These are phyloP conservation scores for Trichoderma afroharzianum DNA, from an alignment of 2,329 filamentous ascomycete genomes.

Conservation along the genomic window DNA sequence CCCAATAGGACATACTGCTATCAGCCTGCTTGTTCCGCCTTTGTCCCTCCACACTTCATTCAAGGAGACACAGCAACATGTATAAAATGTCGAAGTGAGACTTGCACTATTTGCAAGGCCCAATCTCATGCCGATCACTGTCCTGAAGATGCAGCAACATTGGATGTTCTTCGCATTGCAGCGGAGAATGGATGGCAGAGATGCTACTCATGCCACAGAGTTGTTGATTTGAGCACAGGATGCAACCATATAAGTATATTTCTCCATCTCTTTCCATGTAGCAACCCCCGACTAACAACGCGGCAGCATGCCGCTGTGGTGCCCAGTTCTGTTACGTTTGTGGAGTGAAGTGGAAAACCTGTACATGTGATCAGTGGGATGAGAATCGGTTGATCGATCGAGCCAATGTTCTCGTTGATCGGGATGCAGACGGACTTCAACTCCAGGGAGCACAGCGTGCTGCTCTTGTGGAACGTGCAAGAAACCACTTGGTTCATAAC, in stretches of 20 bases:
- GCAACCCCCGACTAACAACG: neutral
- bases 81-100: slow-evolving; percentile 37
- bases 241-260: neutral
- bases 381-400: neutral
- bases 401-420: neutral
- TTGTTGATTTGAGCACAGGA: neutral
- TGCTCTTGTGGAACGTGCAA: neutral
- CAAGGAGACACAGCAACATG: slow-evolving; percentile 38
- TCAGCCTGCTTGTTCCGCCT: slow-evolving; percentile 39
- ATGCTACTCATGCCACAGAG: neutral
- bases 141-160: slow-evolving; percentile 36
- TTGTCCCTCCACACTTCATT: slow-evolving; percentile 39
- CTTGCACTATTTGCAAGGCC: slow-evolving; percentile 50
- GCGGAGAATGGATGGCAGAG: neutral
- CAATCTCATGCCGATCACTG: slow-evolving; percentile 44
- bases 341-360: neutral
- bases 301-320: neutral
- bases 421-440: neutral
- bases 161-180: neutral
- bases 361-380: neutral
- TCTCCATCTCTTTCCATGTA: neutral
- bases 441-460: neutral
- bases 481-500: neutral
- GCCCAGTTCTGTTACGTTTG: neutral
- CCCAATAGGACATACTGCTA: slow-evolving; percentile 50